Conservation (phyloP, 495 filamentous ascomycete species). For the Tuber brumale region DNA sequence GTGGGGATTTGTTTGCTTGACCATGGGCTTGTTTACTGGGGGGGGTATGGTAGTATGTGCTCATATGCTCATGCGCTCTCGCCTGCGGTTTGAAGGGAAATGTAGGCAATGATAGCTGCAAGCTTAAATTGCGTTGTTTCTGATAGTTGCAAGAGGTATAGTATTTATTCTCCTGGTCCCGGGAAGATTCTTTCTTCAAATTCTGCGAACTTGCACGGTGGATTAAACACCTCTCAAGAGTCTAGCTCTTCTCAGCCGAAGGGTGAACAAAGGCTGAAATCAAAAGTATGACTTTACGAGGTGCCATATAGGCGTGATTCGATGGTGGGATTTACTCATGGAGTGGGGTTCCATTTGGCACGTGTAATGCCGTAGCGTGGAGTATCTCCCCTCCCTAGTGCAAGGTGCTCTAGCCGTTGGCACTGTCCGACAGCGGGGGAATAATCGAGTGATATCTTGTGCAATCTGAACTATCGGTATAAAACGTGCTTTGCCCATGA, state of each 20-base stretch:
- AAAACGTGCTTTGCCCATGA: not conserved
- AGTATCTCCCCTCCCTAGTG: not conserved
- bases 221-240: not conserved
- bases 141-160: not conserved
- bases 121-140: not conserved
- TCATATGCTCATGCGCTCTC: not conserved
- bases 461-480: not conserved
- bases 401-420: not conserved
- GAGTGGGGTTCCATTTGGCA: not conserved
- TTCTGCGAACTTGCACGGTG: not conserved
- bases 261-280: not conserved
- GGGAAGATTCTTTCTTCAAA: not conserved
- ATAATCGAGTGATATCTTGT: not conserved
- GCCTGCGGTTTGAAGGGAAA: not conserved
- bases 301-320: not conserved
- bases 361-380: not conserved
- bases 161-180: not conserved
- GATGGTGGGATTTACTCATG: not conserved
- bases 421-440: not conserved
- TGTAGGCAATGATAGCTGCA: not conserved
- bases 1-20: not conserved
- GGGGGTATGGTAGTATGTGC: too few species aligned
- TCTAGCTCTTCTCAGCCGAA: not conserved
- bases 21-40: not conserved
- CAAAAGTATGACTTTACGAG: not conserved